Evolutionary conservation across 2,329 filamentous ascomycete genomes (phyloP), one percentile per base, ranked within the genome.

Genomic region (Xylaria sp.): DNA sequence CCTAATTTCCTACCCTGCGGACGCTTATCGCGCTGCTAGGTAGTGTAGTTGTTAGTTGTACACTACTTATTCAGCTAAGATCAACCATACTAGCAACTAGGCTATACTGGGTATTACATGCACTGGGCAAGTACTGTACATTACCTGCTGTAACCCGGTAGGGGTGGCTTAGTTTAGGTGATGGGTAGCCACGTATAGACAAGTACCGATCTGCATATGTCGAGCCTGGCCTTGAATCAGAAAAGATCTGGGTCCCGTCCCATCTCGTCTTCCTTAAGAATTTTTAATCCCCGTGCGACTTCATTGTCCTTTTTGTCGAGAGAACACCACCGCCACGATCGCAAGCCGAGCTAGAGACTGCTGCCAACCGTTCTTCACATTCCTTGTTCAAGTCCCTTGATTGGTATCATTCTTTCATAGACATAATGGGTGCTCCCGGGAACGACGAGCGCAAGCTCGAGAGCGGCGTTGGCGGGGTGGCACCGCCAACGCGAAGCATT

Each of bases 391-490:
- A 18, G 25, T 31, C 36, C 51, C 58, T 46, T 41, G 18, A 18
- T 20, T 6, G 33, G 33, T 52, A 55, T 61, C 54, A 46, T 62
- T 48, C 62, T n/a, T 64, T 51, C 62, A 41, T 61, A 33, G 57
- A 31, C 71, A 64, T 2, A 33, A 72, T 72, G 71, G 71, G 71
- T 62, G 39, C 64, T 43, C 48, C 65, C n/a, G 46, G 46, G 28
- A 68, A 73, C 20, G 72, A 73, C 43, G 74, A 75, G 66, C 74
- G 73, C 58, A 74, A 74, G 70, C 71, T 75, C 48, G 74, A 75
- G 70, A 62, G 69, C 70, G 73, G 33, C 10, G 33, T 36, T 36
- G 33, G 74, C 65, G 71, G 65, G 43, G 70, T 68, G 63, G 59
- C 68, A 36, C 62, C 72, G 39, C 49, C 72, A 46, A 49, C 68